Conservation (phyloP, 441 rosid genomes). For the Erodium texanum region DNA sequence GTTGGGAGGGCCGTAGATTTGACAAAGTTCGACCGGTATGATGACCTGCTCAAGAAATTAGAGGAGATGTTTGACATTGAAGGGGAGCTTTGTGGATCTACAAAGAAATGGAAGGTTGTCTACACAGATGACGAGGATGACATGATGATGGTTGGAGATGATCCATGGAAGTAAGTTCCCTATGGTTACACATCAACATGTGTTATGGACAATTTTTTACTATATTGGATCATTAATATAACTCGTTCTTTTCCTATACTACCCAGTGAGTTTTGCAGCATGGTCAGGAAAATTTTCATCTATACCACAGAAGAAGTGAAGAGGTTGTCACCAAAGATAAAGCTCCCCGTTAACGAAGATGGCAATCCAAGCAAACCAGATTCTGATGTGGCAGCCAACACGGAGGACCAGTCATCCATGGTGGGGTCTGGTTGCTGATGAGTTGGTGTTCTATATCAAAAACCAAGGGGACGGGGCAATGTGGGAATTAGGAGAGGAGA, state of each 20-base stretch:
- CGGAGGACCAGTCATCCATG: conserved; percentile 59
- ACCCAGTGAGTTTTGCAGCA: conserved; percentile 95
- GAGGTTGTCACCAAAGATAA: conserved; percentile 74
- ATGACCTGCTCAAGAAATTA: conserved; percentile 65
- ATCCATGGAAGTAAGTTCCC: conserved; percentile 93
- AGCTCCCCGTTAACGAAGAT: conserved; percentile 40
- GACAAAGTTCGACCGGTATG: conserved; percentile 56
- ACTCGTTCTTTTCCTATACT: conserved; percentile 6
- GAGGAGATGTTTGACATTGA: conserved; percentile 89
- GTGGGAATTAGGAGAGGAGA: not conserved
- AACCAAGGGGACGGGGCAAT: not conserved
- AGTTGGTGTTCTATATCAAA: not conserved
- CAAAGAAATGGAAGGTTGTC: conserved; percentile 86
- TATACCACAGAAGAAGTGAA: conserved; percentile 85
- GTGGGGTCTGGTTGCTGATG: conserved; percentile 62
- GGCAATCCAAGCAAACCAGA: conserved; percentile 32
- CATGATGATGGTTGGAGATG: conserved; percentile 99
- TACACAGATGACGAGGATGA: conserved; percentile 96
- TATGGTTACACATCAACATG: not conserved
- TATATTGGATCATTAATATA: not conserved
- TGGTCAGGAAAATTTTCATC: conserved; percentile 84
- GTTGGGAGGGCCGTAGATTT: conserved; percentile 97
- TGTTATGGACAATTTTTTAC: no score
- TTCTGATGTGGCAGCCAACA: conserved; percentile 39
- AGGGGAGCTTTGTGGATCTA: conserved; percentile 68